Percentiles rank a stretch among this genome's conserved stretches.
These are phyloP conservation scores for Mycosphaerella arachidis DNA, from an alignment of 2,329 filamentous ascomycete genomes.

Conservation along the genomic window DNA sequence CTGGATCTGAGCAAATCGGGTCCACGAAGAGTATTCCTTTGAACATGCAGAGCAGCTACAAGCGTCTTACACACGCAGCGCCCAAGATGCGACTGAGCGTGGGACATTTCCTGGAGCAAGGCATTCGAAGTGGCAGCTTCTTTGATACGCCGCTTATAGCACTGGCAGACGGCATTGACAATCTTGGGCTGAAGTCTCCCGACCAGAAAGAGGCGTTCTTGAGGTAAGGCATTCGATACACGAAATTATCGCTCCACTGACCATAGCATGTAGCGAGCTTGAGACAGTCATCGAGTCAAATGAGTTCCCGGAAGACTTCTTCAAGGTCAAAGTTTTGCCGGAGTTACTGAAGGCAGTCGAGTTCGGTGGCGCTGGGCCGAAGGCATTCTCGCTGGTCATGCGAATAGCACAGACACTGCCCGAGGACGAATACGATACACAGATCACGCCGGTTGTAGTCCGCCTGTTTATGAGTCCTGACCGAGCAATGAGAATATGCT, in stretches of 20 bases:
- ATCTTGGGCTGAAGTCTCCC: constrained; percentile 80
- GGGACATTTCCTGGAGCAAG: constrained; percentile 84
- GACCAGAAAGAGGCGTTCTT: constrained; percentile 81
- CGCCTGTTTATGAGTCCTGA: constrained; percentile 88
- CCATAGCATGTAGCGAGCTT: constrained; percentile 57
- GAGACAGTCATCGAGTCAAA: constrained; percentile 69
- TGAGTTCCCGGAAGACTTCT: constrained; percentile 96
- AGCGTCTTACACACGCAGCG: constrained; percentile 79
- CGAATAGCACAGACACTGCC: constrained; percentile 85
- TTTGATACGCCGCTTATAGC: constrained; percentile 92
- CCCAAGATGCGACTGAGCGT: constrained; percentile 84
- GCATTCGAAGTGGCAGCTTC: constrained; percentile 74
- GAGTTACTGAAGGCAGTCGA: constrained; percentile 98
- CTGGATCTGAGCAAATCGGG: constrained; percentile 70
- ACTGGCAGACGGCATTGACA: constrained; percentile 88
- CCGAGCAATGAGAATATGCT: constrained; percentile 81
- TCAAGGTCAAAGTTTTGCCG: constrained; percentile 93
- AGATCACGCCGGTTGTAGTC: constrained; percentile 79
- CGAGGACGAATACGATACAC: constrained; percentile 81
- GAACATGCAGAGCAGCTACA: constrained; percentile 86
- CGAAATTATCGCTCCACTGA: background rate
- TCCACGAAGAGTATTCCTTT: constrained; percentile 83
- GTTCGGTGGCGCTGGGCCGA: constrained; percentile 90
- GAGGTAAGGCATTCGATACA: constrained; percentile 45
- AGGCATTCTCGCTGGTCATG: constrained; percentile 81